Evolutionary conservation across 2,329 filamentous ascomycete species (phyloP), one percentile per base, ranked within the genome.

Genomic region (Madurella mycetomatis): DNA sequence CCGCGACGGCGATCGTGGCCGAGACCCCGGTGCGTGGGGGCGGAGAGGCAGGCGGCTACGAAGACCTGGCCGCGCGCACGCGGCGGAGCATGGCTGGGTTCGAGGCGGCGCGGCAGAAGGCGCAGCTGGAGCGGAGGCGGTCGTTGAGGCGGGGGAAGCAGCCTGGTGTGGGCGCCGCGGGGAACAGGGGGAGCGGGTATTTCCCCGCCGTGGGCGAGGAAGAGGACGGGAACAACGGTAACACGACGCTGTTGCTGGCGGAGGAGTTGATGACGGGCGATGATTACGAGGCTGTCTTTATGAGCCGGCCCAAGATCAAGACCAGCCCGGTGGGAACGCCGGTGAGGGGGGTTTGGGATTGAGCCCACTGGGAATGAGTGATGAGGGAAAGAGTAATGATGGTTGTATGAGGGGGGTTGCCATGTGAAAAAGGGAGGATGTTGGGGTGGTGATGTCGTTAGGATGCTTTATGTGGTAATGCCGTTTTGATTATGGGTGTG

Each of bases 231-330:
- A 76, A 59, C 51, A 70, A 63, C 16, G 69, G 63, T 4, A 70
- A 62, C 37, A 66, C 69, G 32, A 66, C 70, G n/a, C 64, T 69
- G 19, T 77, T 83, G 1, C 77, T 88, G 9, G 77, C 80, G 0
- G 86, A 92, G 65, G 81, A 86, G 59, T 72, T 95, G 41, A 84
- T 95, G 53, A 70, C 72, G 41, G 69, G 62, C n/a, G 79, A 85
- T 51, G 85, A 90, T 60, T 90, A 95, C 56, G 86, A 88, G 55
- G 87, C 86, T 25, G 86, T 96, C 1, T 96, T 96, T 68, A 89
- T 86, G 71, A 92, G 88, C 59, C 73, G 92, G 60, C 92, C 92
- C 0, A 87, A 85, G 69, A 83, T 96, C 61, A 85, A 86, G 60
- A 82, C 82, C 11, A 95, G 90, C 67, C 90, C 91, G 1, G 68